Conservation (phyloP, 352 stramenopile species). For the Phytophthora sansomeana region DNA sequence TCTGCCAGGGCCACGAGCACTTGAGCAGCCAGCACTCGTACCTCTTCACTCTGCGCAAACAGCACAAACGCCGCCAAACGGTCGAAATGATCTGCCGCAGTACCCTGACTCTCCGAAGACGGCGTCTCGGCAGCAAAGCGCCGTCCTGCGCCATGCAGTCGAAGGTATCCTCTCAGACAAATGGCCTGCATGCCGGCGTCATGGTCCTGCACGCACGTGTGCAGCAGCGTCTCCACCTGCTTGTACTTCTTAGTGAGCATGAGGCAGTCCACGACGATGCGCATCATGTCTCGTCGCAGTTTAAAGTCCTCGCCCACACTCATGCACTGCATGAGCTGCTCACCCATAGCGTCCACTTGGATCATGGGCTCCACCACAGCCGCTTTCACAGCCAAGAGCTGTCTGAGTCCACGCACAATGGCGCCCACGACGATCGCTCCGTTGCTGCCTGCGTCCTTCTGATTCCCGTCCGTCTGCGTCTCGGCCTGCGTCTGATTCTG, state of each 20-base stretch:
- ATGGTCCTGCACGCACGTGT: constrained; percentile 62
- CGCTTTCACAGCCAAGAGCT: constrained; percentile 65
- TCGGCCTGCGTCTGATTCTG: constrained; percentile 53
- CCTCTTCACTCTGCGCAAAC: constrained; percentile 35
- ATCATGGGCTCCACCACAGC: constrained; percentile 83
- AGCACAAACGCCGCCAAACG: constrained; percentile 43
- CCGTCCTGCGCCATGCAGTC: constrained; percentile 52
- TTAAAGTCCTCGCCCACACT: constrained; percentile 81
- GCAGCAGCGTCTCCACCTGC: constrained; percentile 53
- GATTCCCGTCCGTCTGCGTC: constrained; percentile 20
- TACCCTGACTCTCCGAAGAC: not conserved
- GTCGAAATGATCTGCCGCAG: constrained; percentile 40
- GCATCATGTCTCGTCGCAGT: constrained; percentile 75
- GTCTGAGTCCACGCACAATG: constrained; percentile 68
- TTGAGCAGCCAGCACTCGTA: constrained; percentile 44
- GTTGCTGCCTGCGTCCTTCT: constrained; percentile 25
- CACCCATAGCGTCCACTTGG: constrained; percentile 78
- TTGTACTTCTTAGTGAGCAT: constrained; percentile 48
- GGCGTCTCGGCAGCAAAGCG: constrained; percentile 15
- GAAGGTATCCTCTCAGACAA: constrained; percentile 64
- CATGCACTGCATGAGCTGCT: constrained; percentile 82
- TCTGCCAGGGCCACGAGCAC: constrained; percentile 42
- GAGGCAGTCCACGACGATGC: constrained; percentile 78
- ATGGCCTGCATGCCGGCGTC: constrained; percentile 63
- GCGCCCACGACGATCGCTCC: constrained; percentile 70